These are phyloP conservation scores for Graphiopsis chlorocephala DNA, from an alignment of 2,329 filamentous ascomycete species.

Conservation along the genomic window DNA sequence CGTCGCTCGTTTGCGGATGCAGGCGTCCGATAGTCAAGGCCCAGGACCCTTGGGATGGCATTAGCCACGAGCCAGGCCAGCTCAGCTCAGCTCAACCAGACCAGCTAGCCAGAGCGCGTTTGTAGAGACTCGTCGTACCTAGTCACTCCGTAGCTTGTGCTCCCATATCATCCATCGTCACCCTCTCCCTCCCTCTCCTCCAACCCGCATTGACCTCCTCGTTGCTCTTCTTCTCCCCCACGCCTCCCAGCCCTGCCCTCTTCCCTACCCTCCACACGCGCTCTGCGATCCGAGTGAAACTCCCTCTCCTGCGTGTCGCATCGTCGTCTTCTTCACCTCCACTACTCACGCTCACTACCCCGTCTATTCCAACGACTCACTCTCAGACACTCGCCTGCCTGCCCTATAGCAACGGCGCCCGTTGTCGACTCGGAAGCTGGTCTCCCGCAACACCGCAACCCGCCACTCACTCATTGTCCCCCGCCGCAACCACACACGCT, in stretches of 20 bases:
- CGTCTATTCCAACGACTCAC: background rate
- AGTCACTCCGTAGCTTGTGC: background rate
- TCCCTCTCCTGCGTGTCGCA: background rate
- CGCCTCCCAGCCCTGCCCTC: constrained; percentile 2
- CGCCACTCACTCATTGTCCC: constrained; percentile 5
- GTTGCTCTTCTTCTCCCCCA: constrained; percentile 12
- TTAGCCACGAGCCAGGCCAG: background rate
- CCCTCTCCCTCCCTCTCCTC: background rate
- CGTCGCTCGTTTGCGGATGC: background rate
- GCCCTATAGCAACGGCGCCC: constrained; percentile 8
- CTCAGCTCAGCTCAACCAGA: background rate
- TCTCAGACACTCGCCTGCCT: constrained; percentile 8
- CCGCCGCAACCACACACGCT: constrained; percentile 1
- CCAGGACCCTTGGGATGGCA: background rate
- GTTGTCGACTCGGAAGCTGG: constrained; percentile 15
- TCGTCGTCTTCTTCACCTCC: background rate
- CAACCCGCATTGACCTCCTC: constrained; percentile 14
- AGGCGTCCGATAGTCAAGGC: constrained; percentile 3
- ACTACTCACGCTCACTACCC: constrained; percentile 13
- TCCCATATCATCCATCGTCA: constrained; percentile 2
- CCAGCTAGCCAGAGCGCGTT: background rate
- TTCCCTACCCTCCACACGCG: background rate
- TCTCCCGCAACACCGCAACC: constrained; percentile 12
- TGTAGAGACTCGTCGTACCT: background rate
- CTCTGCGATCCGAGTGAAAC: constrained; percentile 5